Conservation (phyloP, 2,329 filamentous ascomycete species). For the Fusarium pilosicola region DNA sequence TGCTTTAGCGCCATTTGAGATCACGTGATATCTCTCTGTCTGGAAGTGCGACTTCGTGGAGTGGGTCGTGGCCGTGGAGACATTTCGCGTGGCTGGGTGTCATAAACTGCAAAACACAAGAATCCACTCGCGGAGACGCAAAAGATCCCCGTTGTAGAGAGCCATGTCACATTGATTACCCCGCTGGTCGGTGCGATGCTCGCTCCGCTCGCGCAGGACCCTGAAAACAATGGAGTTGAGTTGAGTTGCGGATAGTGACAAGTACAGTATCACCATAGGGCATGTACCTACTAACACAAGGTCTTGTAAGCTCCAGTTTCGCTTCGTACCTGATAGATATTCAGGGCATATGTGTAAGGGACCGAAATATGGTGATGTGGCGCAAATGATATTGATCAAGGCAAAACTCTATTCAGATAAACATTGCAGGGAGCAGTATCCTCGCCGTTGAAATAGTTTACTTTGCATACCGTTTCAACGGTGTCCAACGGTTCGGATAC, state of each 20-base stretch:
- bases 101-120: conserved; percentile 33
- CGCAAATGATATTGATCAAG: conserved; percentile 6
- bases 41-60: not conserved
- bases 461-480: conserved; percentile 12
- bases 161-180: conserved; percentile 29
- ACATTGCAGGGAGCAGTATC: not conserved
- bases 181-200: conserved; percentile 34
- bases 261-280: conserved; percentile 27
- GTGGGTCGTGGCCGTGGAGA: not conserved
- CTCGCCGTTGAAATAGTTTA: conserved; percentile 5
- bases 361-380: conserved; percentile 19
- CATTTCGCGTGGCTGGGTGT: conserved; percentile 23
- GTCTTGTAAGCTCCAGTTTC: conserved; percentile 11
- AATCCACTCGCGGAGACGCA: conserved; percentile 31
- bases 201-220: conserved; percentile 25
- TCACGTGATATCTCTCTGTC: conserved; percentile 25
- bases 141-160: conserved; percentile 31
- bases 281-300: conserved; percentile 3
- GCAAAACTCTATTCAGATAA: conserved; percentile 15
- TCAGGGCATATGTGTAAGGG: conserved; percentile 2
- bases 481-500: conserved; percentile 10
- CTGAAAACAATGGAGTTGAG: conserved; percentile 22
- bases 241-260: conserved; percentile 8
- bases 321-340: not conserved
- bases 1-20: conserved; percentile 16